phyloP scores from a whole-genome alignment of 2,329 filamentous ascomycete genomes.

The Fusarium proliferatum region DNA sequence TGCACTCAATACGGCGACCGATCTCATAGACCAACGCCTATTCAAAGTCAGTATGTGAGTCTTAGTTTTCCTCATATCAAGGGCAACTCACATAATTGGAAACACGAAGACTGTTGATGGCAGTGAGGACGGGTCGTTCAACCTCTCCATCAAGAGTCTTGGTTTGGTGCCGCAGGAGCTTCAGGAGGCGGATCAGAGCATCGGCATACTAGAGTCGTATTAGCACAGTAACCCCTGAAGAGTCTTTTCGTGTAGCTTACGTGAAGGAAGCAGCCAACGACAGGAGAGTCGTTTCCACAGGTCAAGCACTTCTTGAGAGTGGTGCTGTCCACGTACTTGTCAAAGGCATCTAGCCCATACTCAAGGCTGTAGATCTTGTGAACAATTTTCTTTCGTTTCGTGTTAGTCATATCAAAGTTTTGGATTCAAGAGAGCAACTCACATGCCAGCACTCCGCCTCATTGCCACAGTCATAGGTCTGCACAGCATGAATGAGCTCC shows the following conservation, averaged over 20 bases:
- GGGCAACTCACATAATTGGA: constrained; percentile 40
- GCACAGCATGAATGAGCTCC: constrained; percentile 34
- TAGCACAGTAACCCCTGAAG: not conserved
- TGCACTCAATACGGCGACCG: constrained; percentile 44
- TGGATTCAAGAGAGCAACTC: not conserved
- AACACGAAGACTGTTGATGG: constrained; percentile 45
- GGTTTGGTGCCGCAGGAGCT: constrained; percentile 40
- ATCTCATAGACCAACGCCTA: constrained; percentile 46
- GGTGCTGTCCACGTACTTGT: constrained; percentile 43
- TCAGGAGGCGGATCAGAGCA: constrained; percentile 43
- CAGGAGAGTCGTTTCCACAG: constrained; percentile 39
- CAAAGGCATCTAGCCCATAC: constrained; percentile 43
- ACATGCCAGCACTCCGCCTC: constrained; percentile 43
- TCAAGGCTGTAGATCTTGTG: constrained; percentile 44
- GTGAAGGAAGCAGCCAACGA: constrained; percentile 43
- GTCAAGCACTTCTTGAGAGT: constrained; percentile 41
- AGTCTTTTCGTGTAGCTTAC: constrained; percentile 17
- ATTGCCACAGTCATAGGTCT: constrained; percentile 31
- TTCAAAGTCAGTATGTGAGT: not conserved
- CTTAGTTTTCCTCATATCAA: not conserved
- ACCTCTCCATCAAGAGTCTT: constrained; percentile 43
- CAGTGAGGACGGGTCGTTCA: constrained; percentile 44
- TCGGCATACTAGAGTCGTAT: constrained; percentile 43
- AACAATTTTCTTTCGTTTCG: constrained; percentile 27
- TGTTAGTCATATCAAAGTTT: constrained; percentile 12